Evolutionary conservation across 805 yeast genomes (phyloP).

Genomic region (Candida verbasci): DNA sequence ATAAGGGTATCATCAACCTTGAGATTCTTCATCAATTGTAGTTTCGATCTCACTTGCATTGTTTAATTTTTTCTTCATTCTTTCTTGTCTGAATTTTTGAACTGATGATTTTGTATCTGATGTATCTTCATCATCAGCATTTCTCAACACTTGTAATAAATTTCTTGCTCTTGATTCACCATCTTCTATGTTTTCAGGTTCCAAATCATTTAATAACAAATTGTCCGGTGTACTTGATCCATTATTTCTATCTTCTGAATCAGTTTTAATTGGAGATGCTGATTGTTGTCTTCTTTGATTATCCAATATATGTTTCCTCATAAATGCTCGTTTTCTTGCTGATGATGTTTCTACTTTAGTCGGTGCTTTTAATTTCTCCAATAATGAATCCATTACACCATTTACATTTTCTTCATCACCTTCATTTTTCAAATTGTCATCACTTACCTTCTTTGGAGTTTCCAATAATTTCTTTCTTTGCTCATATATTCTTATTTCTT

Average conservation of each 20-base stretch:
- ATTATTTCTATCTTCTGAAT: neutral
- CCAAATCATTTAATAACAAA: neutral
- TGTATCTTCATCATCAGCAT: conserved; percentile 14
- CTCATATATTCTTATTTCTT: conserved; percentile 66
- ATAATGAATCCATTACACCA: conserved; percentile 76
- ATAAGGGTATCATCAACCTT: neutral
- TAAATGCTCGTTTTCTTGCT: conserved; percentile 76
- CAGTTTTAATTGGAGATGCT: conserved; percentile 1
- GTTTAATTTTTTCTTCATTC: conserved; percentile 21
- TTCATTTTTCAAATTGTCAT: conserved; percentile 13
- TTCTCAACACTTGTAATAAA: conserved; percentile 57
- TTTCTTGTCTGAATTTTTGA: conserved; percentile 39
- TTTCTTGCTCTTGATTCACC: conserved; percentile 56
- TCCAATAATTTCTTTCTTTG: conserved; percentile 64
- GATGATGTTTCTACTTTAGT: conserved; percentile 77
- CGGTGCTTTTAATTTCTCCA: conserved; percentile 83
- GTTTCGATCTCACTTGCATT: conserved; percentile 2
- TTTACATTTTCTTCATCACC: conserved; percentile 37
- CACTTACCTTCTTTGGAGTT: conserved; percentile 25
- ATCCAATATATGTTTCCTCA: conserved; percentile 57
- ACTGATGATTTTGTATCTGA: conserved; percentile 31
- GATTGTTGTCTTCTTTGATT: conserved; percentile 14
- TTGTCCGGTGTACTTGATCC: conserved; percentile 2
- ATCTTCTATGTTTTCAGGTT: conserved; percentile 8
- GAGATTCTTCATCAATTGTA: neutral